Percentiles rank a stretch among this genome's conserved stretches.
Evolutionary conservation across 2,329 filamentous ascomycete genomes (phyloP).

Genomic region (Zalaria obscura): DNA sequence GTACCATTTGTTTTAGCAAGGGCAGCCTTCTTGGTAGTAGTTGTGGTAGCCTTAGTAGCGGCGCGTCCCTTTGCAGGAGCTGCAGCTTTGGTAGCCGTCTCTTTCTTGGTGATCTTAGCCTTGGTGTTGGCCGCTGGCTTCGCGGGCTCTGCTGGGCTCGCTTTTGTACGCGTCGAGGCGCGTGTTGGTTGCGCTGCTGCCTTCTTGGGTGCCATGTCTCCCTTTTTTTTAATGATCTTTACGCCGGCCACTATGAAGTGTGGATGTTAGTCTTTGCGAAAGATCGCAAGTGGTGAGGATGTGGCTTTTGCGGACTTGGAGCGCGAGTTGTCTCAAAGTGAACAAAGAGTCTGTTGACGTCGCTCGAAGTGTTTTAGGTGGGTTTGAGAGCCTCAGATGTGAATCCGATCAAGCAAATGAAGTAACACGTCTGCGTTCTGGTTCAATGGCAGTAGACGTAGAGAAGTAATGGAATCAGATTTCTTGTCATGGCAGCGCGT

Average conservation of each 20-base stretch:
- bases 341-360: no score
- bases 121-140: conserved; percentile 16
- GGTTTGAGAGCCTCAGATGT: no score
- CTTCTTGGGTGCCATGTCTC: conserved; percentile 10
- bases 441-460: not conserved
- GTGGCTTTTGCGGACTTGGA: not conserved
- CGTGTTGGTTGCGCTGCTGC: conserved; percentile 4
- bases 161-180: conserved; percentile 4
- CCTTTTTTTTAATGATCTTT: conserved; percentile 14
- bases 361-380: no score
- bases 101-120: conserved; percentile 14
- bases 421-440: no score
- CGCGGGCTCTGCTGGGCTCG: conserved; percentile 4
- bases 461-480: not conserved
- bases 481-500: not conserved
- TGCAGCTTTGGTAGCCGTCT: conserved; percentile 16
- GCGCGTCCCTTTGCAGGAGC: conserved; percentile 6
- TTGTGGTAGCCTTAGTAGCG: conserved; percentile 5
- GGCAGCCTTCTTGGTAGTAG: conserved; percentile 5
- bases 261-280: not conserved
- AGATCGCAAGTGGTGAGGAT: not conserved
- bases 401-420: no score
- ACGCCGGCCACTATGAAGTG: conserved; percentile 13
- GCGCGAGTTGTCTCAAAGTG: not conserved
- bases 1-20: not conserved